Conservation (phyloP, 2,329 filamentous ascomycete genomes). For the Orbilia javanica region DNA sequence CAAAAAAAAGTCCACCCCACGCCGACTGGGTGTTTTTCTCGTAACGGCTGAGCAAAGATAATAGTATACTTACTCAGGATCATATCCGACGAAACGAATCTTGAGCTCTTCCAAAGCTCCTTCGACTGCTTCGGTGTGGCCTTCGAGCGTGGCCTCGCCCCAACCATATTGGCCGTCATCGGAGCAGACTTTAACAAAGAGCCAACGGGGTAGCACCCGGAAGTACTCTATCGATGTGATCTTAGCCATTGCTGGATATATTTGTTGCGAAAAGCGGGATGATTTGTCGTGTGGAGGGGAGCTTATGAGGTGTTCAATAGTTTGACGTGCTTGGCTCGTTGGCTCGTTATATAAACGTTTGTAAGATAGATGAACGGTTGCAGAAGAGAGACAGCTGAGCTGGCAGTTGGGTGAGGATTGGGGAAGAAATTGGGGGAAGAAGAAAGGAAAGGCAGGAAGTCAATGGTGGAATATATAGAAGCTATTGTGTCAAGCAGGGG, state of each 20-base stretch:
- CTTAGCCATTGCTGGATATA: slow-evolving; percentile 67
- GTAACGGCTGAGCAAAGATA: not conserved
- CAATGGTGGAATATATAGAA: slow-evolving; percentile 54
- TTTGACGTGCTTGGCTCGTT: slow-evolving; percentile 51
- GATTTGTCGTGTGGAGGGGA: slow-evolving; percentile 35
- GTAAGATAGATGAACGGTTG: slow-evolving; percentile 15
- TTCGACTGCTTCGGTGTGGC: slow-evolving; percentile 73
- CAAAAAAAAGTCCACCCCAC: slow-evolving; percentile 38
- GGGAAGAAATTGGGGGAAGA: slow-evolving; percentile 25
- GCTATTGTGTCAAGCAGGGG: slow-evolving; percentile 34
- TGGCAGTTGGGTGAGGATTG: slow-evolving; percentile 20
- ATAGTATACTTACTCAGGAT: slow-evolving; percentile 70
- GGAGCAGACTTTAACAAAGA: slow-evolving; percentile 74
- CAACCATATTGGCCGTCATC: slow-evolving; percentile 71
- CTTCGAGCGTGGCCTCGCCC: slow-evolving; percentile 74
- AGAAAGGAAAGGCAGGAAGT: slow-evolving; percentile 22
- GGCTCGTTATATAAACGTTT: slow-evolving; percentile 46
- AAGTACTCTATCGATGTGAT: slow-evolving; percentile 74
- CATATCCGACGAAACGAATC: slow-evolving; percentile 71
- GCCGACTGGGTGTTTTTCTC: not conserved
- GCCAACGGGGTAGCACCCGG: slow-evolving; percentile 74
- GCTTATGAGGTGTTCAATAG: slow-evolving; percentile 42
- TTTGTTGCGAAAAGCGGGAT: slow-evolving; percentile 12
- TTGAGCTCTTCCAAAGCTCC: slow-evolving; percentile 72
- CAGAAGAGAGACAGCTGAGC: slow-evolving; percentile 28